These are phyloP conservation scores for Botryococcus braunii DNA, from an alignment of 163 green algal species.

Conservation along the genomic window DNA sequence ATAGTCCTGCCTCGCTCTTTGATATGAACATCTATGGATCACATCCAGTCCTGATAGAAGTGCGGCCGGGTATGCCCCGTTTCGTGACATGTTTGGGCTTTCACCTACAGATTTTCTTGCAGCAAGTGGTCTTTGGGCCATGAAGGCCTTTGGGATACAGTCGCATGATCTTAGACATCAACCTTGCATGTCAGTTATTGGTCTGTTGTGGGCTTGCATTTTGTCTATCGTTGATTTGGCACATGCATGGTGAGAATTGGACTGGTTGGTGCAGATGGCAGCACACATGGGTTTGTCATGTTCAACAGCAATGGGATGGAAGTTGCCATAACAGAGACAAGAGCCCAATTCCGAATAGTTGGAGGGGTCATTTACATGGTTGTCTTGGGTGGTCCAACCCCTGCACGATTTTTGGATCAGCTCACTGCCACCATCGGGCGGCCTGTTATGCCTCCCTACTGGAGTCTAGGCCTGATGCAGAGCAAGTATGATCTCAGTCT, in stretches of 20 bases:
- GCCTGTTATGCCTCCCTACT: slow-evolving; percentile 49
- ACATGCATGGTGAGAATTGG: no score
- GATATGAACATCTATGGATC: slow-evolving; percentile 39
- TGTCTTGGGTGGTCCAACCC: slow-evolving; percentile 29
- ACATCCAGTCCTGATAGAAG: slow-evolving; percentile 26
- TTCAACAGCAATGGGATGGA: slow-evolving; percentile 68
- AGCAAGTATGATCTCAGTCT: slow-evolving; percentile 20
- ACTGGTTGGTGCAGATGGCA: slow-evolving; percentile 39
- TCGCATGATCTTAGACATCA: no score
- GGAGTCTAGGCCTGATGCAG: slow-evolving; percentile 57
- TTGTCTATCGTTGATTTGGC: no score
- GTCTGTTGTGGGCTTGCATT: no score
- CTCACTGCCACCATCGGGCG: slow-evolving; percentile 43
- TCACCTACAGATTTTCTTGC: no score
- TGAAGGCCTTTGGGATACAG: no score
- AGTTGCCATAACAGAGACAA: slow-evolving; percentile 23
- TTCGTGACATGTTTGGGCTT: no score
- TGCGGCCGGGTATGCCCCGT: slow-evolving; percentile 23
- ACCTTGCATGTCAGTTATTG: no score
- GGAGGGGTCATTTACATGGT: slow-evolving; percentile 23
- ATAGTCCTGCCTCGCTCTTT: slow-evolving; percentile 19
- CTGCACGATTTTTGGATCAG: slow-evolving; percentile 40
- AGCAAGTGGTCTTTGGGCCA: no score
- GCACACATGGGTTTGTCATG: slow-evolving; percentile 44
- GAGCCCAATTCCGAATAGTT: slow-evolving; percentile 22